Percentiles rank a stretch among this genome's conserved stretches.
These are phyloP conservation scores for Inga oerstediana DNA, from an alignment of 306 rosid genomes.

Conservation along the genomic window DNA sequence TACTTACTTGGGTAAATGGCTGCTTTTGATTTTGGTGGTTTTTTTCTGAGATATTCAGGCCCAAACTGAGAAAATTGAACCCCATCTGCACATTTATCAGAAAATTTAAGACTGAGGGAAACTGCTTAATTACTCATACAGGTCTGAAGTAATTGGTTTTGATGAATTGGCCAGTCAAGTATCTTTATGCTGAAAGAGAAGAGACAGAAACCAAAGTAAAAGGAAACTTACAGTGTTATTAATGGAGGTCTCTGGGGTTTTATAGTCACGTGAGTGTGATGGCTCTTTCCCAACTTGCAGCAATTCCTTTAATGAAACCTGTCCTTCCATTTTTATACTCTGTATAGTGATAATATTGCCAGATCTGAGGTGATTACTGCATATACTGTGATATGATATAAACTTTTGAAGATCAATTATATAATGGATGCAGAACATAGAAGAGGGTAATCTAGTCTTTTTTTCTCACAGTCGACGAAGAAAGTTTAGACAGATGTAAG, in stretches of 20 bases:
- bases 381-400: not conserved
- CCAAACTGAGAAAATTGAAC: constrained; percentile 35
- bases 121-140: not conserved
- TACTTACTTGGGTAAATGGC: constrained; percentile 31
- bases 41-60: constrained; percentile 26
- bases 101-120: not conserved
- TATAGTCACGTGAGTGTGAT: constrained; percentile 17
- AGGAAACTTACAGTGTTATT: constrained; percentile 34
- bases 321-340: constrained; percentile 37
- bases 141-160: not conserved
- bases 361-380: not conserved
- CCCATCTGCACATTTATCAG: constrained; percentile 37
- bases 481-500: not conserved
- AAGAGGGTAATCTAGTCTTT: not conserved
- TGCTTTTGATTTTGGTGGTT: constrained; percentile 25
- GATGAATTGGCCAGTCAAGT: not conserved
- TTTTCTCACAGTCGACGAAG: not conserved
- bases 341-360: not conserved
- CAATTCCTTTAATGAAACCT: constrained; percentile 29
- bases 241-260: constrained; percentile 18
- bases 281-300: constrained; percentile 29
- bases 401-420: constrained; percentile 15
- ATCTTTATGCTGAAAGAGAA: not conserved
- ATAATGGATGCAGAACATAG: not conserved
- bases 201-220: not conserved